Conservation (phyloP, 371 early-diverging fungal species). For the Entomophthora muscae region DNA sequence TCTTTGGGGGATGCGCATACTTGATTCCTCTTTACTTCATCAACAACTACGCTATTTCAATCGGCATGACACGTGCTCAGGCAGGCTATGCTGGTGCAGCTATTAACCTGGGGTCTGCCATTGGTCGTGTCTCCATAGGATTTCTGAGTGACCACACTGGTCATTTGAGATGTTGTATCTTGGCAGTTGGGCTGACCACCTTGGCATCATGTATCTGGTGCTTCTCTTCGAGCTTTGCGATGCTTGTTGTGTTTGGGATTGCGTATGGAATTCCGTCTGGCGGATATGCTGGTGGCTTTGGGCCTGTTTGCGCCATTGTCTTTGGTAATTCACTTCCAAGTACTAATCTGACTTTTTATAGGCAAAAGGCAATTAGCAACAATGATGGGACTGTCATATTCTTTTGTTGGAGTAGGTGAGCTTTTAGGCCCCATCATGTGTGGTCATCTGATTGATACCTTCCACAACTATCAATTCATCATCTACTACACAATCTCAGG, state of each 20-base stretch:
- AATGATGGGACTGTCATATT: conserved; percentile 19
- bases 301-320: conserved; percentile 24
- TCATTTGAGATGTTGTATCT: conserved; percentile 26
- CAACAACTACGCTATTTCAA: conserved; percentile 9
- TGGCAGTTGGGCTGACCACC: conserved; percentile 21
- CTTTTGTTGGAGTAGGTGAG: conserved; percentile 16
- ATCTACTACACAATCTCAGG: not conserved
- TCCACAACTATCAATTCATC: conserved; percentile 1
- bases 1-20: conserved; percentile 12
- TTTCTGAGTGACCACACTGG: conserved; percentile 30
- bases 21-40: conserved; percentile 22
- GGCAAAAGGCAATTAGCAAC: no score
- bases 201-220: conserved; percentile 35
- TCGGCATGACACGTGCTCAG: conserved; percentile 17
- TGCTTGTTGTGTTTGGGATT: conserved; percentile 26
- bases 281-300: conserved; percentile 24
- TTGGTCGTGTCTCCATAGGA: conserved; percentile 30
- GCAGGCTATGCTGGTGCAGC: conserved; percentile 28
- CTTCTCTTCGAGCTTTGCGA: conserved; percentile 23
- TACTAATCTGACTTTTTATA: no score
- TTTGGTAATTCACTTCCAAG: conserved; percentile 17
- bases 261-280: conserved; percentile 41
- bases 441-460: conserved; percentile 19
- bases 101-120: conserved; percentile 29
- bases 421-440: conserved; percentile 20